A percentile compares a stretch with the other conserved stretches of the same genome.
Conservation (phyloP, 2,329 filamentous ascomycete genomes). For the Diaporthe helianthi region DNA sequence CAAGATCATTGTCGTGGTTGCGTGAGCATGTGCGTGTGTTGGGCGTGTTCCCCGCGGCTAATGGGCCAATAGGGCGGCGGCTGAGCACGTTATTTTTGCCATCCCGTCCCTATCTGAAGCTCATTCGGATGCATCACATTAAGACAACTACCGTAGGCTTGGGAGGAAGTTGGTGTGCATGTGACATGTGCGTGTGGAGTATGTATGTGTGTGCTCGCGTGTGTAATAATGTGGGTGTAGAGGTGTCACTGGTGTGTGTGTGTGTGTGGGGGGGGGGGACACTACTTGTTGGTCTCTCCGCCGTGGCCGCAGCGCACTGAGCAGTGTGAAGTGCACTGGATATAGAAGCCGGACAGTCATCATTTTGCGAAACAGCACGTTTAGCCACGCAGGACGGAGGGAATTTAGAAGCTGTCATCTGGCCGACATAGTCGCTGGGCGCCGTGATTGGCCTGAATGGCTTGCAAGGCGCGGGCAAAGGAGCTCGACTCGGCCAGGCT, state of each 20-base stretch:
- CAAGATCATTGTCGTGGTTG: not conserved
- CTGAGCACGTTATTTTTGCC: conserved; percentile 29
- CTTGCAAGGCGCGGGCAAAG: conserved; percentile 12
- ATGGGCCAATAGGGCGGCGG: conserved; percentile 8
- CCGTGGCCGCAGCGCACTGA: conserved; percentile 8
- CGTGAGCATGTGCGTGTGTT: not conserved
- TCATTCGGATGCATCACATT: not conserved
- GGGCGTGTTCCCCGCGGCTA: conserved; percentile 6
- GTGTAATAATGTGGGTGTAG: not conserved
- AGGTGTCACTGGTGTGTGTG: too few relatives aligned
- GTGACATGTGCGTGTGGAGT: not conserved
- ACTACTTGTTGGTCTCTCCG: conserved; percentile 6
- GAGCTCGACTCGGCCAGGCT: conserved; percentile 18
- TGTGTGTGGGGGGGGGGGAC: conserved; percentile 5
- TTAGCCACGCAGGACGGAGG: conserved; percentile 16
- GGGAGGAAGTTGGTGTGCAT: not conserved
- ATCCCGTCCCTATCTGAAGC: not conserved
- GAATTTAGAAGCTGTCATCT: conserved; percentile 21
- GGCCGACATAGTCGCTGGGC: conserved; percentile 13
- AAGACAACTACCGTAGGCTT: not conserved
- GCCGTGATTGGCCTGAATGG: conserved; percentile 5
- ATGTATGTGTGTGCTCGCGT: not conserved
- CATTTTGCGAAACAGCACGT: conserved; percentile 24
- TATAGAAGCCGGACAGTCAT: conserved; percentile 22
- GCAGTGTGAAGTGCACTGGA: conserved; percentile 14